Evolutionary conservation across 306 rosid species (phyloP).

Genomic region (Abrus precatorius): DNA sequence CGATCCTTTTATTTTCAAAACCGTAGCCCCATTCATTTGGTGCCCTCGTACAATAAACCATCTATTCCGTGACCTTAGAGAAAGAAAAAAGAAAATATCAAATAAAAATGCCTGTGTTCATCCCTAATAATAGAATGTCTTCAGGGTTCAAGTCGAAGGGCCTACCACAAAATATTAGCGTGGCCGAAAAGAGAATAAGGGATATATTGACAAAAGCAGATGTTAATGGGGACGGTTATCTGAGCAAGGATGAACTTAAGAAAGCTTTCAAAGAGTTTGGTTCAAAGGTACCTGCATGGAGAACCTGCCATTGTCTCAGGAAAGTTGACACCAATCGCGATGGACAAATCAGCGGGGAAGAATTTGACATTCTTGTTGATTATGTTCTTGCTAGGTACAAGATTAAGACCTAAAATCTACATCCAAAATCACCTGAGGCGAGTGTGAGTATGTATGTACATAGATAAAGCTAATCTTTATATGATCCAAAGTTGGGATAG

Average conservation of each 20-base stretch:
- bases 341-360: neutral
- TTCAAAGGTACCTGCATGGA: neutral
- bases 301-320: neutral
- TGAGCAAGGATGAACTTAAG: slow-evolving; percentile 42
- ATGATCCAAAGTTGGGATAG: neutral
- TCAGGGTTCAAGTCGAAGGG: neutral
- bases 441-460: neutral
- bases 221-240: slow-evolving; percentile 7
- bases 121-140: neutral
- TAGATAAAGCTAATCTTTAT: neutral
- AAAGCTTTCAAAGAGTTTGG: slow-evolving; percentile 36
- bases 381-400: slow-evolving; percentile 18
- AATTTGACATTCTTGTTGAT: neutral
- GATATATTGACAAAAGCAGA: slow-evolving; percentile 13
- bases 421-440: neutral
- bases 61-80: no score
- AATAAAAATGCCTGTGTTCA: slow-evolving; percentile 24
- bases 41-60: no score
- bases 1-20: neutral
- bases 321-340: neutral
- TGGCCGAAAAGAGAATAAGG: slow-evolving; percentile 15
- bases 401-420: neutral
- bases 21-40: neutral
- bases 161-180: neutral
- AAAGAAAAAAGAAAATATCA: neutral